These are phyloP conservation scores for Sphaerosporella brunnea DNA, from an alignment of 495 filamentous ascomycete genomes.

Conservation along the genomic window DNA sequence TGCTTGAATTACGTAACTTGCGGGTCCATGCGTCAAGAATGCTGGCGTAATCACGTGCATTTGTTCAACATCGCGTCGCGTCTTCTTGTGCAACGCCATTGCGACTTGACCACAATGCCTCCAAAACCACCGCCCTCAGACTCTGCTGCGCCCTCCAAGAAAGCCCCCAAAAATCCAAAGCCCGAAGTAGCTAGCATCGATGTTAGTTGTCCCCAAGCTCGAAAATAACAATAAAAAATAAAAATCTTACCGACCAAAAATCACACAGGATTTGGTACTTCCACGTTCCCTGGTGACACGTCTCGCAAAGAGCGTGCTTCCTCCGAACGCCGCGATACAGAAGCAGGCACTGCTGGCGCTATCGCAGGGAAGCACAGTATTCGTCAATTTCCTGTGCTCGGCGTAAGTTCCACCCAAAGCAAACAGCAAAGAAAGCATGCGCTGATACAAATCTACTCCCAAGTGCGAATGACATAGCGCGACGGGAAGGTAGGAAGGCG, in stretches of 20 bases:
- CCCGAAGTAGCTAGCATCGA: neutral
- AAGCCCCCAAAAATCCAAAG: neutral
- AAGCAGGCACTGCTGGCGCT: constrained; percentile 84
- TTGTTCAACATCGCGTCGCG: too few relatives aligned
- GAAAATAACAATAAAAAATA: too few relatives aligned
- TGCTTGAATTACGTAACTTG: too few relatives aligned
- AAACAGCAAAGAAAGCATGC: too few relatives aligned
- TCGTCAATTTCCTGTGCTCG: constrained; percentile 73
- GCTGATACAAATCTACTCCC: neutral
- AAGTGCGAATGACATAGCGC: constrained; percentile 52
- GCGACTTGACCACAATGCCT: neutral
- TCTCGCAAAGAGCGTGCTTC: constrained; percentile 91
- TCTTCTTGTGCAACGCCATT: too few relatives aligned
- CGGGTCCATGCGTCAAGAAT: too few relatives aligned
- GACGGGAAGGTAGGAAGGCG: constrained; percentile 55
- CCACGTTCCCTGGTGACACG: constrained; percentile 87
- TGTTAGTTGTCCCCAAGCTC: neutral
- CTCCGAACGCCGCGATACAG: constrained; percentile 82
- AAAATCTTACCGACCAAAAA: too few relatives aligned
- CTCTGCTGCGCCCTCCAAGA: neutral
- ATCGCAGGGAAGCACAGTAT: constrained; percentile 84
- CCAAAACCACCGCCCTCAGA: neutral
- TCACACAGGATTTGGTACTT: constrained; percentile 61
- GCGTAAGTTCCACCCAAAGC: constrained; percentile 38
- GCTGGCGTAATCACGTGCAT: too few relatives aligned